Base-by-base conservation (phyloP, 805 yeast species). In the Pichia kluyveri region DNA sequence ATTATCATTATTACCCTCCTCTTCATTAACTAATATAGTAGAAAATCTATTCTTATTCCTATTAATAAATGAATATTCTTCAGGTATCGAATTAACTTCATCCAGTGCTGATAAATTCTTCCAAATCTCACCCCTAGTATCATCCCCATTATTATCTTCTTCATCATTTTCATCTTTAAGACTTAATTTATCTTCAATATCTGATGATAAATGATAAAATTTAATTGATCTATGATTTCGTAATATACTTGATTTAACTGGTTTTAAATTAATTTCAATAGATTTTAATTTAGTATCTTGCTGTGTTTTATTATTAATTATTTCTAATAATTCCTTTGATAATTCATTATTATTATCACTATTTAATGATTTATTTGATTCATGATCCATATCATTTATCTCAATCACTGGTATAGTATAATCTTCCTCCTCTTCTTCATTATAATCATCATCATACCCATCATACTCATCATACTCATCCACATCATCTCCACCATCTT, bases 11-110 rank as follows among this genome's bases (percentile, higher is more conserved):
- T 31, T 28, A 34, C 10, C 12, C 15, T 18, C 40, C 1, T 28
- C 37, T 9, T 8, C 23, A 17, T 36, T 10, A 0, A 27, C 38
- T 8, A 43, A 19, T 9, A 43, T 27, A 5, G 50, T 47, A 1
- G 46, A 43, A 17, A 39, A 44, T 26, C 46, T 32, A n/a, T 37
- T 23, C 9, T 15, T 28, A 11, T 44, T 47, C 14, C 26, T 36
- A 38, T 37, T 17, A 28, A 5, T 15, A 28, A 28, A 19, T n/a
- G 19, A 34, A 15, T 10, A 34, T 34, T 34, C 72, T 45, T 65
- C 70, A 1, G 71, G 70, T 5, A 68, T 48, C 34, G 52, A 54
- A 43, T 68, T 68, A 30, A 66, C 57, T 49, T 68, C 71, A 50
- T 67, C 71, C 15, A 68, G 31, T 3, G 47, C 43, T 8, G 32